Conservation (phyloP, 148 eudicot genomes). For the Diospyros lotus region DNA sequence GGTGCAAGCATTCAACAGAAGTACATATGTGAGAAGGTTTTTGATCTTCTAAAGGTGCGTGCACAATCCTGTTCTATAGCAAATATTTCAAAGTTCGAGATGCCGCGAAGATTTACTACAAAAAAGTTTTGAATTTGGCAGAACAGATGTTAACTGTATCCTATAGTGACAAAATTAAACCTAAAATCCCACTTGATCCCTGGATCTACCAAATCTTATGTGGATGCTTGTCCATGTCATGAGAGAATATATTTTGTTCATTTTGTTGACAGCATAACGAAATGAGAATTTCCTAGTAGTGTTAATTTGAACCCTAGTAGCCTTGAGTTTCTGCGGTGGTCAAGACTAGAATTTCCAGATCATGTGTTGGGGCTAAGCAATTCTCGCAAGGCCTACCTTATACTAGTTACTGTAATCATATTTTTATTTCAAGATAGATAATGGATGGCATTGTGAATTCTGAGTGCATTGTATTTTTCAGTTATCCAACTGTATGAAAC, state of each 20-base stretch:
- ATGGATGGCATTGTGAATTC: no score
- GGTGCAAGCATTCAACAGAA: constrained; percentile 92
- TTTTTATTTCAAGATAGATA: no score
- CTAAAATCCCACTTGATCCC: neutral
- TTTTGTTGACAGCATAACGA: neutral
- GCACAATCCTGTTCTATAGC: constrained; percentile 5
- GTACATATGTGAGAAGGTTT: constrained; percentile 93
- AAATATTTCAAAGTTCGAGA: neutral
- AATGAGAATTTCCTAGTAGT: neutral
- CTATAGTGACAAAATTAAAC: neutral
- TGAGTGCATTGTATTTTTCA: no score
- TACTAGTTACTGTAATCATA: no score
- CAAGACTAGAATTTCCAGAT: no score
- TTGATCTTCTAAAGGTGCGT: constrained; percentile 87
- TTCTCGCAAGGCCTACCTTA: no score
- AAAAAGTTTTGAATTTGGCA: no score
- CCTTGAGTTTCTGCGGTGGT: neutral
- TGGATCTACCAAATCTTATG: neutral
- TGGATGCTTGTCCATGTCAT: neutral
- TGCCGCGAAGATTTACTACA: no score
- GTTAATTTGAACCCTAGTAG: neutral
- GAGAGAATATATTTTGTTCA: neutral
- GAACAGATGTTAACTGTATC: no score
- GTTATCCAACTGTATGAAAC: no score
- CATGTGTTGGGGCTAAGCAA: no score